Conservation (phyloP, 495 filamentous ascomycete genomes). For the Schizothecium vesticola region DNA sequence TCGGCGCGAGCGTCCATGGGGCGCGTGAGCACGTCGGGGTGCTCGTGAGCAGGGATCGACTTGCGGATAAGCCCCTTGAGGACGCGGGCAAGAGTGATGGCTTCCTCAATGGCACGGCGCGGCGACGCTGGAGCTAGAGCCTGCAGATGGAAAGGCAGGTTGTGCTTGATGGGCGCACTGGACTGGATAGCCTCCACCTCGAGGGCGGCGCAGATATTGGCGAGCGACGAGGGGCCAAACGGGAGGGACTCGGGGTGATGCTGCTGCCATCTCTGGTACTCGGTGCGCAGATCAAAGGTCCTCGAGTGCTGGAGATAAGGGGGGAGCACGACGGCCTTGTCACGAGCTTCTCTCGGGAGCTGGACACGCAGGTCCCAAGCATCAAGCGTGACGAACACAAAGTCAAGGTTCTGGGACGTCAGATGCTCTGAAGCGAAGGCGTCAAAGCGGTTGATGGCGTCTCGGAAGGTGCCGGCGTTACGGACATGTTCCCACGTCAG, state of each 20-base stretch:
- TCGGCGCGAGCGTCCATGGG: conserved; percentile 97
- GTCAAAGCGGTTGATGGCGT: conserved; percentile 93
- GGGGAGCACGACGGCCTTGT: conserved; percentile 96
- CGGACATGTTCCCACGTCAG: conserved; percentile 98
- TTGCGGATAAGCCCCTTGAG: conserved; percentile 88
- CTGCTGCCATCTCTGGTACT: conserved; percentile 97
- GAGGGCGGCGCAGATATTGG: conserved; percentile 95
- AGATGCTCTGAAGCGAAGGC: conserved; percentile 85
- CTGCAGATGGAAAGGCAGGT: conserved; percentile 95
- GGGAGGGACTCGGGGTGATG: conserved; percentile 96
- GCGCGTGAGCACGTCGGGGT: conserved; percentile 85
- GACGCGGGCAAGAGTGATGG: conserved; percentile 87
- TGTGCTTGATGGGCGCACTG: conserved; percentile 97
- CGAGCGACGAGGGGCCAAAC: conserved; percentile 88
- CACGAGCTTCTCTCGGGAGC: conserved; percentile 91
- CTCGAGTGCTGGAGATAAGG: conserved; percentile 95
- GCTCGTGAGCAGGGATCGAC: conserved; percentile 87
- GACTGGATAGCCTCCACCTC: conserved; percentile 96
- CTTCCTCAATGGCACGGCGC: conserved; percentile 94
- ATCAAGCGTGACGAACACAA: conserved; percentile 95
- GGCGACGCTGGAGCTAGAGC: conserved; percentile 95
- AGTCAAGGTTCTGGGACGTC: conserved; percentile 78
- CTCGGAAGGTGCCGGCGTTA: conserved; percentile 90
- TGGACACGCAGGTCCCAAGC: conserved; percentile 98
- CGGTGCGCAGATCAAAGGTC: conserved; percentile 91